phyloP scores from a whole-genome alignment of 73 alveolate species.

The Tetrahymena malaccensis region DNA sequence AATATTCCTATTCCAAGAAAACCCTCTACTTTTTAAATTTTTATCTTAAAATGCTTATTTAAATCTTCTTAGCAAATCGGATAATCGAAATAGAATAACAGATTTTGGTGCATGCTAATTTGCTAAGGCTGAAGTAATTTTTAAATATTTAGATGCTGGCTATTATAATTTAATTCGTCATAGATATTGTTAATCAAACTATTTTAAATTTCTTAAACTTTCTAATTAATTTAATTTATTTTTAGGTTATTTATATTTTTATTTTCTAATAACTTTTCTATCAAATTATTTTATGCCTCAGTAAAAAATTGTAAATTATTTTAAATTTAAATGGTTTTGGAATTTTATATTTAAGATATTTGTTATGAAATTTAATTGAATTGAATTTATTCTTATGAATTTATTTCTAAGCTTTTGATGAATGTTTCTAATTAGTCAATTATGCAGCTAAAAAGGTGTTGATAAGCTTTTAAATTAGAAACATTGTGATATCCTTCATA shows the following conservation, averaged over 20 bases:
- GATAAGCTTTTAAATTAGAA: not conserved
- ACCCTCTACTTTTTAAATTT: not conserved
- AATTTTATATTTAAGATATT: no score
- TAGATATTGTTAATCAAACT: not conserved
- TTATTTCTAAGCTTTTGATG: no score
- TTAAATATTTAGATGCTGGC: not conserved
- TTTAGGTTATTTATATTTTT: no score
- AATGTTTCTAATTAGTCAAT: not conserved
- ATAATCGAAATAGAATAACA: not conserved
- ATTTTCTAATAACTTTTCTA: not conserved
- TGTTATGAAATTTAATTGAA: not conserved
- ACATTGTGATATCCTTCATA: not conserved
- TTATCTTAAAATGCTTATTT: not conserved
- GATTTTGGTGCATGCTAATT: not conserved
- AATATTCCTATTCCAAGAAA: not conserved
- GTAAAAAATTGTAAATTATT: no score
- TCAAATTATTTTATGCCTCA: not conserved
- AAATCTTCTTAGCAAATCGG: not conserved
- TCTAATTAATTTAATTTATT: not conserved
- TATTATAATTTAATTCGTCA: not conserved
- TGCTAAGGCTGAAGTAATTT: not conserved
- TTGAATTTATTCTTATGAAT: no score
- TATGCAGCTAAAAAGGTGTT: not conserved
- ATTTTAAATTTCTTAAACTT: not conserved
- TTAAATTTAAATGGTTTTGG: not conserved